These are phyloP conservation scores for Psilocybe cubensis DNA, from an alignment of 768 basidiomycete species.

Conservation along the genomic window DNA sequence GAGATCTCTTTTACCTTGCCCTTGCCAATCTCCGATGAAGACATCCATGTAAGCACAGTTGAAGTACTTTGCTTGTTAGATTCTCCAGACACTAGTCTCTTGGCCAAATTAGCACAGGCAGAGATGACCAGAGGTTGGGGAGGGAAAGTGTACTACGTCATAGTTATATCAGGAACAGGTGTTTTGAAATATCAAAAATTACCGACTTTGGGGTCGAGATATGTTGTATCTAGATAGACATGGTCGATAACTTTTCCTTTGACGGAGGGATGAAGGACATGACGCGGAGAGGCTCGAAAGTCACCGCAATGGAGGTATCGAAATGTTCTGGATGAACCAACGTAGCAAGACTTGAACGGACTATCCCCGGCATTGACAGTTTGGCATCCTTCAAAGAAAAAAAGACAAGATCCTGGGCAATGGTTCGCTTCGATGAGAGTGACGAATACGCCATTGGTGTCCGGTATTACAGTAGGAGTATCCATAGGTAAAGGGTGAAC, in stretches of 20 bases:
- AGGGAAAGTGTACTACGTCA: conserved; percentile 83
- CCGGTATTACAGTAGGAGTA: conserved; percentile 69
- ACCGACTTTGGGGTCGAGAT: conserved; percentile 80
- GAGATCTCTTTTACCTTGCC: conserved; percentile 40
- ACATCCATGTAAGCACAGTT: conserved; percentile 60
- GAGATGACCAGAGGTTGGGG: conserved; percentile 93
- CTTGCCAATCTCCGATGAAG: conserved; percentile 35
- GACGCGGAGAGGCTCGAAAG: conserved; percentile 87
- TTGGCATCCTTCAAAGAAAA: conserved; percentile 92
- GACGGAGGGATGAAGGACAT: conserved; percentile 84
- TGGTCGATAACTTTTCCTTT: conserved; percentile 82
- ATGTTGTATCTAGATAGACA: conserved; percentile 96
- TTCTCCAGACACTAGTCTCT: conserved; percentile 52
- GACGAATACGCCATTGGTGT: conserved; percentile 84
- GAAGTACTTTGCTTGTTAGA: conserved; percentile 30
- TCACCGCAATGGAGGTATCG: conserved; percentile 97
- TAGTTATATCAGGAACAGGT: not conserved
- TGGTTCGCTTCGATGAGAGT: conserved; percentile 99
- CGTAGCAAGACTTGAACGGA: conserved; percentile 65
- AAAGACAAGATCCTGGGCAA: conserved; percentile 94
- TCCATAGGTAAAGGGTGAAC: conserved; percentile 88
- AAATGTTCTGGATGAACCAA: conserved; percentile 73
- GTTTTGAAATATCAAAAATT: not conserved
- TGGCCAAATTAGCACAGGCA: conserved; percentile 87
- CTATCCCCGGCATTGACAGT: conserved; percentile 90